phyloP scores from a whole-genome alignment of 768 basidiomycete genomes.

The Tulasnella sp. region DNA sequence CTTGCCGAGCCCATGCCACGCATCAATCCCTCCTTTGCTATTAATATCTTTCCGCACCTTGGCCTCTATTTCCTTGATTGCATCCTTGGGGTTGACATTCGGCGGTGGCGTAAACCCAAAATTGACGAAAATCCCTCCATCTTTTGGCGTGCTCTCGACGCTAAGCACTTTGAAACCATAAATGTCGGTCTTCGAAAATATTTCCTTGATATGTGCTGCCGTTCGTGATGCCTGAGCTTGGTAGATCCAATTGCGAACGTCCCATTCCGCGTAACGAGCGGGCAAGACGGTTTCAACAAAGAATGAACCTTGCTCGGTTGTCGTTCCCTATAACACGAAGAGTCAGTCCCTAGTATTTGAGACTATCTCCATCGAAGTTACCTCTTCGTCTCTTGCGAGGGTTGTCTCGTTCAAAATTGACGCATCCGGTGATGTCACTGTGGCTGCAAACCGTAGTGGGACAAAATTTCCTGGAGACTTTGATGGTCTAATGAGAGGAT shows the following conservation, averaged over 20 bases:
- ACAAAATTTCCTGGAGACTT: background rate
- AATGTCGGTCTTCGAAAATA: slow-evolving; percentile 52
- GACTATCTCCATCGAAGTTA: background rate
- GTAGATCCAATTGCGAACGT: slow-evolving; percentile 51
- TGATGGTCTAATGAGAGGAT: background rate
- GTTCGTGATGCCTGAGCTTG: slow-evolving; percentile 53
- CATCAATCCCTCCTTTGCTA: slow-evolving; percentile 56
- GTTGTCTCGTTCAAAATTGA: slow-evolving; percentile 18
- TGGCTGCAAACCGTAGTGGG: background rate
- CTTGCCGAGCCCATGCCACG: slow-evolving; percentile 53
- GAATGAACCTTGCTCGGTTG: slow-evolving; percentile 38
- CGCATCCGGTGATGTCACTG: slow-evolving; percentile 4
- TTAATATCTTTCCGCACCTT: slow-evolving; percentile 46
- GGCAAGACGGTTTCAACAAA: slow-evolving; percentile 80
- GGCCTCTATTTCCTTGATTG: slow-evolving; percentile 45
- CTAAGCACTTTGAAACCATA: slow-evolving; percentile 61
- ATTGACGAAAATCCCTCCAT: slow-evolving; percentile 80
- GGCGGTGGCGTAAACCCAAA: slow-evolving; percentile 51
- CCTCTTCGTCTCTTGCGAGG: background rate
- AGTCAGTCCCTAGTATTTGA: background rate
- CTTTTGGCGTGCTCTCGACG: slow-evolving; percentile 60
- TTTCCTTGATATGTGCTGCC: slow-evolving; percentile 50
- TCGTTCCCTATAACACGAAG: background rate
- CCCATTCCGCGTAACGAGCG: slow-evolving; percentile 63
- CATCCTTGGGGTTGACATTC: background rate